Evolutionary conservation across 2,329 filamentous ascomycete genomes (phyloP).

Genomic region (Aureobasidium sp.): DNA sequence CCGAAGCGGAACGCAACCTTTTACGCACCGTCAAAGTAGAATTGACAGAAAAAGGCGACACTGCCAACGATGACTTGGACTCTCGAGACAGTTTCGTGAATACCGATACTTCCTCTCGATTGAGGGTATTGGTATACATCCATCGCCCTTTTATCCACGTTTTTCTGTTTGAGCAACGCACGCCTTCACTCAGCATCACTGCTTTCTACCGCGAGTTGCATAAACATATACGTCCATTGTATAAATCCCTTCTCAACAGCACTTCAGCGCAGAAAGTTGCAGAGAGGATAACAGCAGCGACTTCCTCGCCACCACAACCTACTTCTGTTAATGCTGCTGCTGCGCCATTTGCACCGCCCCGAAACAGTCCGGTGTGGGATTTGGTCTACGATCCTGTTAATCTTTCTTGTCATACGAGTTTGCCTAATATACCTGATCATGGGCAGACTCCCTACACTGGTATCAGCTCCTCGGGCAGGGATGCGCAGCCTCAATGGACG

Average conservation of each 20-base stretch:
- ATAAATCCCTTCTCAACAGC: slow-evolving; percentile 34
- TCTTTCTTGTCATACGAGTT: slow-evolving; percentile 49
- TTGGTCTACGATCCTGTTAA: slow-evolving; percentile 52
- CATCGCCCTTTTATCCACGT: slow-evolving; percentile 68
- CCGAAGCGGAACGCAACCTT: slow-evolving; percentile 42
- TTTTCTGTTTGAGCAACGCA: slow-evolving; percentile 59
- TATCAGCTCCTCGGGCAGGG: no score
- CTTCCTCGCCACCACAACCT: slow-evolving; percentile 25
- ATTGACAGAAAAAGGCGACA: slow-evolving; percentile 25
- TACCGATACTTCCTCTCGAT: slow-evolving; percentile 18
- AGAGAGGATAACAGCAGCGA: slow-evolving; percentile 29
- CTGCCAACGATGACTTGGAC: not conserved
- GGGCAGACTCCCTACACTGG: slow-evolving; percentile 35
- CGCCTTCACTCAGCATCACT: slow-evolving; percentile 41
- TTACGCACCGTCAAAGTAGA: slow-evolving; percentile 62
- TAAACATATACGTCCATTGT: slow-evolving; percentile 40
- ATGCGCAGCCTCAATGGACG: no score
- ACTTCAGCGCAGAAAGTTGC: slow-evolving; percentile 35
- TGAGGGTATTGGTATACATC: slow-evolving; percentile 65
- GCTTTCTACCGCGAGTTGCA: slow-evolving; percentile 43
- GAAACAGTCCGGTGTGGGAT: slow-evolving; percentile 45
- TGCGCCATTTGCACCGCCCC: slow-evolving; percentile 21
- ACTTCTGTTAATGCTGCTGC: slow-evolving; percentile 19
- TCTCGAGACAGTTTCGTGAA: not conserved
- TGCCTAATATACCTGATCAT: slow-evolving; percentile 55